phyloP scores from a whole-genome alignment of 2,329 filamentous ascomycete species.

The Colletotrichum eremochloae region DNA sequence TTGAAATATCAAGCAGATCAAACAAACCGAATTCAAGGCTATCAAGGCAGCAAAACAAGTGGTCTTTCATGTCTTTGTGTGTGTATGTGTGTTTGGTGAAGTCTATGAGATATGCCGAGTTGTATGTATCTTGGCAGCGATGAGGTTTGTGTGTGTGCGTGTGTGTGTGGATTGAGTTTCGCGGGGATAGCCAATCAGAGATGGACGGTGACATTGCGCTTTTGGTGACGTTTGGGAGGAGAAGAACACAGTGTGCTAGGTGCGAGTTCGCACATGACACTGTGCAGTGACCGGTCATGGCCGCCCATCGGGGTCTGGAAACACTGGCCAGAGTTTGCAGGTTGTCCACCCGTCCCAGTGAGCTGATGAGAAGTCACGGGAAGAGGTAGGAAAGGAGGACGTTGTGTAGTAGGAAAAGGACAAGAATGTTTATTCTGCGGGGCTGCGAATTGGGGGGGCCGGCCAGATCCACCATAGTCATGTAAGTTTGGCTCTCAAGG shows the following conservation, averaged over 20 bases:
- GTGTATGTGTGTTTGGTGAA: neutral
- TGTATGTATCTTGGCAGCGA: neutral
- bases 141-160: too few relatives aligned
- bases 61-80: neutral
- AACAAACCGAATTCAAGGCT: neutral
- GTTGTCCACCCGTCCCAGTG: neutral
- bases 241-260: neutral
- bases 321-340: neutral
- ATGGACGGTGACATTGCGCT: constrained; percentile 16
- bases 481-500: neutral
- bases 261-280: neutral
- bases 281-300: neutral
- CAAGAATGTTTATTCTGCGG: too few relatives aligned
- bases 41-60: constrained; percentile 24
- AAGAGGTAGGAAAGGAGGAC: too few relatives aligned
- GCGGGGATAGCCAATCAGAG: constrained; percentile 9
- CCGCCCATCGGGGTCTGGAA: too few relatives aligned
- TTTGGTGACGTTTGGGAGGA: neutral
- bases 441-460: too few relatives aligned
- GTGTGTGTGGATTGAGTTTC: neutral
- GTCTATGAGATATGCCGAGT: neutral
- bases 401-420: too few relatives aligned
- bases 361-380: neutral
- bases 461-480: neutral
- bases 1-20: constrained; percentile 25